Evolutionary conservation across 2,329 filamentous ascomycete species (phyloP), one percentile per base, ranked within the genome.

Genomic region (Trichoderma atrobrunneum): DNA sequence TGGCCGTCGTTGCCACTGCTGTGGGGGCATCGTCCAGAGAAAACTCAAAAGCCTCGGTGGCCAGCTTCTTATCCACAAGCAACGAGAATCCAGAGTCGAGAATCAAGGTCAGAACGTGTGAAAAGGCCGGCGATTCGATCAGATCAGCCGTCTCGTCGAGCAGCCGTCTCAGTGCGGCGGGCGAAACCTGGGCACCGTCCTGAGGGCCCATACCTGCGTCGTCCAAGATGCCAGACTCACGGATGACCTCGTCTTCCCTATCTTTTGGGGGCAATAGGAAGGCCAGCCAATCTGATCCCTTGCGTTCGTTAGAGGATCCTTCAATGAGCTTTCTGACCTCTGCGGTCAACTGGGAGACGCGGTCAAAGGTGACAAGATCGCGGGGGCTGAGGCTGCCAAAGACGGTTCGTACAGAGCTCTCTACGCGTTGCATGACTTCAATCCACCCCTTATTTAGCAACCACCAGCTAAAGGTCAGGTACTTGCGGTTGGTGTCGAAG

Each of bases 401-500:
- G 28, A 95, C 92, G 68, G 97, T 92, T 76, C 92, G 91, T 28
- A 99, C 96, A 5, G 94, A 94, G n/a, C 86, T 84, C 79, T 94
- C 91, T 62, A 99, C 95, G 74, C 91, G 92, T 71, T 90, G 86
- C 87, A 94, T 92, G 71, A 98, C 84, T 72, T 94, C 90, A 75
- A 90, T 89, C 91, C 94, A 98, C 57, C 96, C 96, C 75, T 90
- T 90, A 82, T 99, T 95, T 62, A 99, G 86, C 61, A 99, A 85
- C 95, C 95, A 99, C 96, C 96, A 99, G 82, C 94, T 97, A 81
- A 98, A 97, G 54, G 95, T 97, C 63, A 99, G 86, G 79, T 98
- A 99, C 78, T 93, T 93, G 76, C 95, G 88, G 82, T 99, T 99
- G 39, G 94, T 97, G 81, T 98, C 95, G 76, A 97, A 98, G 81